Conservation (phyloP, 805 yeast species). For the Candida mattraensis region DNA sequence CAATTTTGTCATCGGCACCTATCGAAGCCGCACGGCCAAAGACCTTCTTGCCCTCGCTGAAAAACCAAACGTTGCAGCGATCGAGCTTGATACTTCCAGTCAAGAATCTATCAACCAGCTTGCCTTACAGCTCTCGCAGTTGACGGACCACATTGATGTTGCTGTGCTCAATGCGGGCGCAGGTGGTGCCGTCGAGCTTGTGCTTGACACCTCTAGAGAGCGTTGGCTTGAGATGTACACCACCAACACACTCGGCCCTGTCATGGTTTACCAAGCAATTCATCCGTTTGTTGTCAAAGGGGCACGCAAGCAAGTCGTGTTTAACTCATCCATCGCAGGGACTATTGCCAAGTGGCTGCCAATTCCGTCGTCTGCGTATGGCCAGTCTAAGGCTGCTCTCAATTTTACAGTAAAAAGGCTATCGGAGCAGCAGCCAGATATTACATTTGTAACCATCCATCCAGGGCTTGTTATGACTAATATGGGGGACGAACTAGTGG, state of each 20-base stretch:
- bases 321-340: constrained; percentile 3
- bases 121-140: background rate
- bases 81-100: constrained; percentile 3
- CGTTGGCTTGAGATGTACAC: background rate
- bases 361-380: constrained; percentile 1
- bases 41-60: constrained; percentile 17
- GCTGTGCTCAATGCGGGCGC: constrained; percentile 8
- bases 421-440: constrained; percentile 1
- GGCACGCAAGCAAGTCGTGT: constrained; percentile 2
- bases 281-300: constrained; percentile 1
- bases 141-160: constrained; percentile 6
- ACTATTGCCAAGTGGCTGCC: background rate
- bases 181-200: background rate
- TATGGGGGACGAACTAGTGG: background rate
- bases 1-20: constrained; percentile 23
- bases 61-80: constrained; percentile 2
- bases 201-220: constrained; percentile 1
- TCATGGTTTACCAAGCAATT: constrained; percentile 5
- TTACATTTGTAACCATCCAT: background rate
- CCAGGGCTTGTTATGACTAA: background rate
- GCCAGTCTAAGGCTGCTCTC: background rate
- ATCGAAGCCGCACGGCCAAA: constrained; percentile 6
- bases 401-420: background rate
- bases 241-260: constrained; percentile 6
- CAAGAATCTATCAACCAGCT: constrained; percentile 6